Percentiles rank a stretch among this genome's conserved stretches.
Evolutionary conservation across 2,329 filamentous ascomycete genomes (phyloP).

Genomic region (Sarocladium oryzae): DNA sequence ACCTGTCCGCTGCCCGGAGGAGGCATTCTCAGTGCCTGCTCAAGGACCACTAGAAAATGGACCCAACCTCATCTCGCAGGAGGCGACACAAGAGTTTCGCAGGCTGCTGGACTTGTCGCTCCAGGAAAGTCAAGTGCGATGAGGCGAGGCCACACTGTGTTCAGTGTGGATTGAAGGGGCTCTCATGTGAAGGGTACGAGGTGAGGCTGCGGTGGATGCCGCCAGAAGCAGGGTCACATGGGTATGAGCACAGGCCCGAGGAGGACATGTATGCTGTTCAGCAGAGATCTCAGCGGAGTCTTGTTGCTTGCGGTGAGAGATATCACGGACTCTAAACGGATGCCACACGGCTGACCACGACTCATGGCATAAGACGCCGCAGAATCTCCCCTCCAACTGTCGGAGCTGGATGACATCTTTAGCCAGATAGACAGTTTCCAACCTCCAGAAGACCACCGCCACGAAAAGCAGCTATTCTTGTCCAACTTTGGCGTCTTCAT

Average conservation of each 20-base stretch:
- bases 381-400: neutral
- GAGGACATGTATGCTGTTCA: neutral
- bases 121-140: conserved; percentile 39
- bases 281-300: neutral
- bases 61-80: neutral
- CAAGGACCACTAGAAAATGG: too few species aligned
- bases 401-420: neutral
- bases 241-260: neutral
- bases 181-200: neutral
- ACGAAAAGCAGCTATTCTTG: neutral
- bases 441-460: neutral
- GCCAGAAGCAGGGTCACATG: neutral
- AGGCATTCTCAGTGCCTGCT: too few species aligned
- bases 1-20: too few species aligned
- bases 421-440: neutral
- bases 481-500: conserved; percentile 2
- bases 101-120: conserved; percentile 27
- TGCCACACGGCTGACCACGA: too few species aligned
- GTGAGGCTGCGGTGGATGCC: conserved; percentile 1
- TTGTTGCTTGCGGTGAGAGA: neutral
- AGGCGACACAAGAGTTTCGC: conserved; percentile 4
- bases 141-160: conserved; percentile 28
- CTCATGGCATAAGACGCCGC: too few species aligned
- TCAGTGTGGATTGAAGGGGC: conserved; percentile 19
- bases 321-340: too few species aligned